Conservation (phyloP, 1,139 yeast genomes). For the Blastobotrys illinoisensis region DNA sequence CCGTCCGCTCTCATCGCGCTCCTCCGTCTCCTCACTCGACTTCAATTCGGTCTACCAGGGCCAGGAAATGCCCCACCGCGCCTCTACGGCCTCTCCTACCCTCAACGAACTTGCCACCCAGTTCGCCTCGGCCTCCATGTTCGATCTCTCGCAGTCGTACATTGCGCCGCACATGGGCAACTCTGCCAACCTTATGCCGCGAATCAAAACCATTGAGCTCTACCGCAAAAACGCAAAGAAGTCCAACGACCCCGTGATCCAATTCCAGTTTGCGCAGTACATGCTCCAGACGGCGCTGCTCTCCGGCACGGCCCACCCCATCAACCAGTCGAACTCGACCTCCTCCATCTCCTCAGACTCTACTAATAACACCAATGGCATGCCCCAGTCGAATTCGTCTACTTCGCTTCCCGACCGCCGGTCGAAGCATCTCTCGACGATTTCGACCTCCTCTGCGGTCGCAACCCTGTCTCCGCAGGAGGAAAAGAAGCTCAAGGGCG, state of each 20-base stretch:
- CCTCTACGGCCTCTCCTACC: slow-evolving; percentile 18
- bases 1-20: slow-evolving; percentile 13
- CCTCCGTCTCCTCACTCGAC: slow-evolving; percentile 16
- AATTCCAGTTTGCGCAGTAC: slow-evolving; percentile 88
- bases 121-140: slow-evolving; percentile 27
- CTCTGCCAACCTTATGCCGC: slow-evolving; percentile 49
- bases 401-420: slow-evolving; percentile 7
- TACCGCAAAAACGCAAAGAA: slow-evolving; percentile 82
- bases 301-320: slow-evolving; percentile 17
- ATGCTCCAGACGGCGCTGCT: slow-evolving; percentile 76
- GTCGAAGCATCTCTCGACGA: slow-evolving; percentile 7
- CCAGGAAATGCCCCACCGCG: slow-evolving; percentile 7
- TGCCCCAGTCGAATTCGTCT: slow-evolving; percentile 1
- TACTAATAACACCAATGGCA: background rate
- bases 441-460: slow-evolving; percentile 4
- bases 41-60: slow-evolving; percentile 5
- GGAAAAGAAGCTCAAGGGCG: slow-evolving; percentile 41
- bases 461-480: slow-evolving; percentile 13
- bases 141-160: slow-evolving; percentile 30
- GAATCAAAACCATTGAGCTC: slow-evolving; percentile 81
- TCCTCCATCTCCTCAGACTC: slow-evolving; percentile 2
- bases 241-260: slow-evolving; percentile 76
- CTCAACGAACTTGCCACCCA: slow-evolving; percentile 23
- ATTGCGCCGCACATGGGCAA: slow-evolving; percentile 30
- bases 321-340: background rate